Evolutionary conservation across 768 basidiomycete species (phyloP).

Genomic region (Macrolepiota dolichaula): DNA sequence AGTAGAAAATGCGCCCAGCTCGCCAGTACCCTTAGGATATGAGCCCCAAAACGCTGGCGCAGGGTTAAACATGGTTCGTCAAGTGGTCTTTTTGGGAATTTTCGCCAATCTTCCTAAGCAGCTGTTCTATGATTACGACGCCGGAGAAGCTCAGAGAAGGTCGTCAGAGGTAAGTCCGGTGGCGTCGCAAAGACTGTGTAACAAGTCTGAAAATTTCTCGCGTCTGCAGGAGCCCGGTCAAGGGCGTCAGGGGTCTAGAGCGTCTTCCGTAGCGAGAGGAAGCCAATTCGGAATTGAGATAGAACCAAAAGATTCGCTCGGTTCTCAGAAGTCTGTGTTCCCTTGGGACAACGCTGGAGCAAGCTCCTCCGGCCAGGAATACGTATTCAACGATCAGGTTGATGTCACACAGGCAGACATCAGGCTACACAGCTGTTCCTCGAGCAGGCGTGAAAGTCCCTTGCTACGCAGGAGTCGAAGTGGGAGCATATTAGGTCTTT

Average conservation of each 20-base stretch:
- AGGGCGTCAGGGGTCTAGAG: conserved; percentile 69
- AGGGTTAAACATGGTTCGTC: conserved; percentile 3
- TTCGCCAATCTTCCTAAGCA: background rate
- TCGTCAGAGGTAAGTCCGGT: conserved; percentile 30
- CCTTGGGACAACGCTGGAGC: conserved; percentile 83
- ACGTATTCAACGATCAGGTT: conserved; percentile 46
- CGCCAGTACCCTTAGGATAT: background rate
- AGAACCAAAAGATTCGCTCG: conserved; percentile 30
- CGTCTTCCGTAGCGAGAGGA: conserved; percentile 45
- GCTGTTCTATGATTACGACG: background rate
- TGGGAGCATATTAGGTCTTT: conserved; percentile 41
- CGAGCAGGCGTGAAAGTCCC: conserved; percentile 57
- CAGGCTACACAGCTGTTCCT: conserved; percentile 49
- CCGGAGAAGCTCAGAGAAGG: conserved; percentile 5
- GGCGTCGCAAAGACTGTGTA: background rate
- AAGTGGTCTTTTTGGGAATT: background rate
- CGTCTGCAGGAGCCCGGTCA: conserved; percentile 74
- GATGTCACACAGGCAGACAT: conserved; percentile 30
- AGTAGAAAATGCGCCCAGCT: background rate
- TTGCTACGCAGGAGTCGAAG: conserved; percentile 41
- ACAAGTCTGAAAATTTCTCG: background rate
- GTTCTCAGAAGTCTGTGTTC: conserved; percentile 68
- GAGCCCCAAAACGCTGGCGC: background rate
- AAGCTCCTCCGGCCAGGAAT: conserved; percentile 54
- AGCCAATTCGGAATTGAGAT: conserved; percentile 45